Conservation (phyloP, 768 basidiomycete genomes). For the Russula compacta region DNA sequence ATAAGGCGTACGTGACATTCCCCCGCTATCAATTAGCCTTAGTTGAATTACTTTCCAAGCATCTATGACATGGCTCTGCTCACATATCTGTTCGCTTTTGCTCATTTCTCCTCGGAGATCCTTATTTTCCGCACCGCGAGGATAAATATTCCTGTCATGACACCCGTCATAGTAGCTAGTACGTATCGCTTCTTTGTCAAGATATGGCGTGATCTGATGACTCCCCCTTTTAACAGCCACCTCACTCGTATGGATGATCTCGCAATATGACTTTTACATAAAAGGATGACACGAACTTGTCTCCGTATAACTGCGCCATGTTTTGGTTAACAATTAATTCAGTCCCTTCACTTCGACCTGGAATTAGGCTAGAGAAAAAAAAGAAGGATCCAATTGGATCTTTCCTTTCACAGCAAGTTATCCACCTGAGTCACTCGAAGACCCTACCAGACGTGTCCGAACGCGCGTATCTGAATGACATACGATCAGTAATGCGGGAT, state of each 20-base stretch:
- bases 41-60: conserved; percentile 33
- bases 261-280: conserved; percentile 76
- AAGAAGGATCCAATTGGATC: no score
- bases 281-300: conserved; percentile 17
- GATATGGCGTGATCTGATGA: background rate
- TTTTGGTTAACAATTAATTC: background rate
- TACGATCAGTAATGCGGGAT: background rate
- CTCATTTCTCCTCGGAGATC: conserved; percentile 81
- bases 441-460: background rate
- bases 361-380: background rate
- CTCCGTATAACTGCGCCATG: background rate
- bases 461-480: background rate
- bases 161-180: conserved; percentile 84
- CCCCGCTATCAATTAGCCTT: background rate
- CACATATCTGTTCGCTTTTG: conserved; percentile 85
- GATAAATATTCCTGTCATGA: conserved; percentile 48
- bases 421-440: background rate
- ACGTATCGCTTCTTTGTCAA: conserved; percentile 27
- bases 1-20: conserved; percentile 54
- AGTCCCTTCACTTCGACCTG: background rate
- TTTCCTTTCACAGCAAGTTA: background rate
- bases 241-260: conserved; percentile 79
- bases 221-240: conserved; percentile 33
- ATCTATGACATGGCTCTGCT: conserved; percentile 83
- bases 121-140: conserved; percentile 73